These are phyloP conservation scores for Arthroderma sp. DNA, from an alignment of 2,329 filamentous ascomycete species.

Conservation along the genomic window DNA sequence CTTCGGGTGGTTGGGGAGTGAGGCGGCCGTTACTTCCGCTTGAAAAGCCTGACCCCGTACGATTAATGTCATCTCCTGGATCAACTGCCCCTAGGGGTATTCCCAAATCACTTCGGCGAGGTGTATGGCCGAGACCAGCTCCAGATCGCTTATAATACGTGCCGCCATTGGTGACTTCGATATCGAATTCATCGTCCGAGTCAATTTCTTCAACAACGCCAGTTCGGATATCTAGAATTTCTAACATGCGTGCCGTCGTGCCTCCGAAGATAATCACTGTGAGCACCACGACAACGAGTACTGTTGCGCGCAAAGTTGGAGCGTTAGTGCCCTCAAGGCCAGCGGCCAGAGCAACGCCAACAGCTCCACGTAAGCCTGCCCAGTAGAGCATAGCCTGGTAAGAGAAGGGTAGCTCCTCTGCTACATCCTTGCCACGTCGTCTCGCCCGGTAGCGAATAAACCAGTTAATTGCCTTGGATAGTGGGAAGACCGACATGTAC, in stretches of 20 bases:
- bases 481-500: constrained; percentile 88
- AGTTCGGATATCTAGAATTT: constrained; percentile 91
- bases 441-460: constrained; percentile 76
- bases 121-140: constrained; percentile 62
- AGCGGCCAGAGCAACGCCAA: constrained; percentile 86
- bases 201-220: constrained; percentile 95
- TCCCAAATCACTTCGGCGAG: constrained; percentile 49
- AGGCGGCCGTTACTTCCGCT: constrained; percentile 43
- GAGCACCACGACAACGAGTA: constrained; percentile 92
- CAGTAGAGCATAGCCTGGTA: constrained; percentile 99
- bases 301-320: constrained; percentile 75
- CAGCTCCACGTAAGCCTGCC: constrained; percentile 88
- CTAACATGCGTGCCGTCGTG: constrained; percentile 92
- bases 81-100: constrained; percentile 40
- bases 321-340: constrained; percentile 72
- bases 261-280: constrained; percentile 98
- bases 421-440: constrained; percentile 59
- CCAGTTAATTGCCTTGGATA: constrained; percentile 82
- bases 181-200: constrained; percentile 97
- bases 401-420: constrained; percentile 81
- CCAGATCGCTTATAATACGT: constrained; percentile 72
- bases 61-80: constrained; percentile 23
- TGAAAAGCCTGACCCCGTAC: constrained; percentile 37
- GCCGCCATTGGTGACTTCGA: constrained; percentile 59
- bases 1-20: constrained; percentile 31